Base-by-base conservation (phyloP, 805 yeast species). In the Metschnikowia koreensis region DNA sequence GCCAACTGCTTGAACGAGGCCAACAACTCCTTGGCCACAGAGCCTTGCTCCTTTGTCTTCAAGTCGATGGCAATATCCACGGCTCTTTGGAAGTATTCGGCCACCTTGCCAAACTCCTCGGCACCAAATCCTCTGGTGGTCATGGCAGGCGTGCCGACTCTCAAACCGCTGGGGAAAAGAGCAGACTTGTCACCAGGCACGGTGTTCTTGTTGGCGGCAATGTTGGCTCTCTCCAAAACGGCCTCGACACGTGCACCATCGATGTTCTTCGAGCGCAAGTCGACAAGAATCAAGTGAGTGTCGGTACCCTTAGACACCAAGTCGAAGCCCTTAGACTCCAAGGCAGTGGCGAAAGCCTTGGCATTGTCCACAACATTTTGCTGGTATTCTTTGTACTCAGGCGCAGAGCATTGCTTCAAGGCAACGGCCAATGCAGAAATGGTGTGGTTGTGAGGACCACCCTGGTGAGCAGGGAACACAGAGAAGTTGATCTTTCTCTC, bases 361-460 rank as follows among this genome's bases (percentile, higher is more conserved):
- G 97, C 96, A 67, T 93, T 93, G 60, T 81, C 79, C 50, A 93
- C 81, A 29, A 93, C 96, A 60, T 82, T 81, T 66, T 81, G 73
- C 75, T 93, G 98, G 77, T 93, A 93, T 63, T 82, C 79, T 69
- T 81, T 86, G 77, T 85, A 93, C 70, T 89, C 97, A 38, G 96
- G 96, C 44, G 93, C 79, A 47, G 82, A 77, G 51, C 97, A 92
- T 78, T 93, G 98, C 68, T 89, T 89, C 65, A 93, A 81, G 38
- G 98, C 98, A 52, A 91, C 93, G 33, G 98, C 96, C 62, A 93
- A 79, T 17, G 98, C 98, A 58, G 97, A 84, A 66, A 93, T 93
- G 63, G 98, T 93, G 75, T 93, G 97, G 78, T 93, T 93, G 74
- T 93, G 98, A 61, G 99, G 99, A 67, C 99, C 99, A 79, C 99